Evolutionary conservation across 306 rosid genomes (phyloP), one percentile per base, ranked within the genome.

Genomic region (Inga laurina): DNA sequence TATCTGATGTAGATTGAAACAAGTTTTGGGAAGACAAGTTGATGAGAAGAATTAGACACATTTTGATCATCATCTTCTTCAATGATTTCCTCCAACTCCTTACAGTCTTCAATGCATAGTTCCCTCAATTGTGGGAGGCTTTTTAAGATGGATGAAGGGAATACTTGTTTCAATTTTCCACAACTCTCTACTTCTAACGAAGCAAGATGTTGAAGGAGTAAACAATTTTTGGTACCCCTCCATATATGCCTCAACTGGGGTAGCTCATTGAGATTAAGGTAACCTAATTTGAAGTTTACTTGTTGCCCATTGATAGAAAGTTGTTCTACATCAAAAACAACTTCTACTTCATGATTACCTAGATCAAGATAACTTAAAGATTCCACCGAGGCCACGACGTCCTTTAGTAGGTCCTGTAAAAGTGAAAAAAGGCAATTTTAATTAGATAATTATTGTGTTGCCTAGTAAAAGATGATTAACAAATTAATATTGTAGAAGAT

Each of bases 151-250:
- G 45, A 30, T 37, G 41, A 22, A 30, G 65, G n/a, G 78, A 74
- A 74, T 54, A 54, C 19, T 7, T 3, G 9, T 2, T 8, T 41
- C 59, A 77, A 59, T 6, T 59, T 48, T 14, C 18, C 41, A 10
- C 77, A 74, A 13, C 13, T 39, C 0, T 1, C 0, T 10, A 74
- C 21, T 3, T 0, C 0, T 30, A 74, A 32, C 2, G 0, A 0
- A 2, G 1, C 1, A 2, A 51, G 78, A 52, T 34, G 21, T 52
- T 15, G 30, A 21, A 74, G 57, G 13, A 13, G 41, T 10, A 51
- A 16, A 0, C 21, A 10, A 3, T 24, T 30, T 27, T 10, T 7
- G 18, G 64, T 32, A 10, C 46, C 65, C 45, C 4, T 32, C 24
- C 46, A 51, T 51, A 74, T 74, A 51, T 74, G 15, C 46, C 46